Conservation (phyloP, 176 grass and related monocot genomes). For the Dactylis glomerata region DNA sequence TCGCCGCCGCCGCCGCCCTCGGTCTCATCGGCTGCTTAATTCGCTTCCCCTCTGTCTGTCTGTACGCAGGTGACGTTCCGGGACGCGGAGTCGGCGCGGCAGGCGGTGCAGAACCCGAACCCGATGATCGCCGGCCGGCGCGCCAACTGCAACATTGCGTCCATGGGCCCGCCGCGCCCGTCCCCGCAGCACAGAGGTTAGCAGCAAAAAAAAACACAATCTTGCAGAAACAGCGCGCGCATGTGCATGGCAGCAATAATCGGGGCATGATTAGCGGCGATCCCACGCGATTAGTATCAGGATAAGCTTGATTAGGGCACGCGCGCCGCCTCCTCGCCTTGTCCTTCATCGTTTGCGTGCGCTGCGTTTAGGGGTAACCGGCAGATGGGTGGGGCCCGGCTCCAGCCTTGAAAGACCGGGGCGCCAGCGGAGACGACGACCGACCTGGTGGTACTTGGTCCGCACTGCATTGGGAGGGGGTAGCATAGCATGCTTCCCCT, state of each 20-base stretch:
- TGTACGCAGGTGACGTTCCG: conserved; percentile 73
- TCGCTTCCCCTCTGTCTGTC: no score
- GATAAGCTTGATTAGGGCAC: conserved; percentile 42
- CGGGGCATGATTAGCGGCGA: conserved; percentile 26
- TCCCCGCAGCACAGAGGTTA: conserved; percentile 50
- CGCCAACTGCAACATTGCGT: conserved; percentile 99
- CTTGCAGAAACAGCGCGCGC: not conserved
- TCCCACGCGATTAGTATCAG: conserved; percentile 15
- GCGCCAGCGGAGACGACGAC: conserved; percentile 50
- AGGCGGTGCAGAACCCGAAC: conserved; percentile 78
- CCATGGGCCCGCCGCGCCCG: conserved; percentile 61
- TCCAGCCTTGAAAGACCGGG: conserved; percentile 21
- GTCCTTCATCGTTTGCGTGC: not conserved
- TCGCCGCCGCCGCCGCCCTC: no score
- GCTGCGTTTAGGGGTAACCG: not conserved
- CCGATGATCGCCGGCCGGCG: conserved; percentile 84
- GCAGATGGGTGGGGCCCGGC: conserved; percentile 31
- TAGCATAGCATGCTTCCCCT: conserved; percentile 12
- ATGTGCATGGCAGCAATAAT: conserved; percentile 50
- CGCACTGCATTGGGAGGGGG: conserved; percentile 32
- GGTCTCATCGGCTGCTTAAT: not conserved
- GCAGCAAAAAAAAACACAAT: no score
- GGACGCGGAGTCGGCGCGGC: conserved; percentile 62
- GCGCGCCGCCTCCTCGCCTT: not conserved
- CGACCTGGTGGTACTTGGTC: not conserved